phyloP scores from a whole-genome alignment of 208 protist species.

The Zelonia costaricensis region DNA sequence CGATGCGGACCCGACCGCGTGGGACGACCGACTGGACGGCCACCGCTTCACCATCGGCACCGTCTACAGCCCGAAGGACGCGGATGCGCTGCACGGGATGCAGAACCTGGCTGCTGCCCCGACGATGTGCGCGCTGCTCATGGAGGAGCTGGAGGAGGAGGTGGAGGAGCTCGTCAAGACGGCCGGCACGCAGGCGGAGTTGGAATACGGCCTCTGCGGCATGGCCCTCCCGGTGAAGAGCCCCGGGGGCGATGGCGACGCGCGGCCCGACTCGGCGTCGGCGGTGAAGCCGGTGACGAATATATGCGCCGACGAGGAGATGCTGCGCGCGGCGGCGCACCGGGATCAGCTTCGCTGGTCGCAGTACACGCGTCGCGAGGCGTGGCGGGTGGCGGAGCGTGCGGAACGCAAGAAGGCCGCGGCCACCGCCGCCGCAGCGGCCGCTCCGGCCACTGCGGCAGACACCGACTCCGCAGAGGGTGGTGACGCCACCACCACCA shows the following conservation, averaged over 20 bases:
- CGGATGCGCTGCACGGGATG: constrained; percentile 27
- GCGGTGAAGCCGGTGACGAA: constrained; percentile 22
- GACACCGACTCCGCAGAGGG: not conserved
- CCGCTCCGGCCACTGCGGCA: not conserved
- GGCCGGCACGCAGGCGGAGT: constrained; percentile 34
- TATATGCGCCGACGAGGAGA: constrained; percentile 33
- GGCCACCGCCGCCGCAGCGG: not conserved
- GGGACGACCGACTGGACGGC: constrained; percentile 3
- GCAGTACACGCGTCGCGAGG: constrained; percentile 38
- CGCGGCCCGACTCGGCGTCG: constrained; percentile 19
- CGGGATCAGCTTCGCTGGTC: constrained; percentile 43
- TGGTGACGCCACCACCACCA: no score
- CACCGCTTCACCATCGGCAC: constrained; percentile 28
- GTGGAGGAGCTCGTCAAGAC: constrained; percentile 54
- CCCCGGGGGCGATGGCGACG: not conserved
- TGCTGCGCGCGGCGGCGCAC: constrained; percentile 29
- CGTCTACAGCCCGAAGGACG: constrained; percentile 58
- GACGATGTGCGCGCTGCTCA: constrained; percentile 51
- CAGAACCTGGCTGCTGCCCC: constrained; percentile 19
- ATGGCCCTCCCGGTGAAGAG: constrained; percentile 10
- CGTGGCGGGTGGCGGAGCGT: not conserved
- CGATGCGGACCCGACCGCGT: constrained; percentile 12
- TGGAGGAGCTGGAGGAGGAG: constrained; percentile 72
- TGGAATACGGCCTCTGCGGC: constrained; percentile 69
- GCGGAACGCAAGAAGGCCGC: constrained; percentile 1